Evolutionary conservation across 148 eudicot species (phyloP).

Genomic region (Heliosperma pusillum): DNA sequence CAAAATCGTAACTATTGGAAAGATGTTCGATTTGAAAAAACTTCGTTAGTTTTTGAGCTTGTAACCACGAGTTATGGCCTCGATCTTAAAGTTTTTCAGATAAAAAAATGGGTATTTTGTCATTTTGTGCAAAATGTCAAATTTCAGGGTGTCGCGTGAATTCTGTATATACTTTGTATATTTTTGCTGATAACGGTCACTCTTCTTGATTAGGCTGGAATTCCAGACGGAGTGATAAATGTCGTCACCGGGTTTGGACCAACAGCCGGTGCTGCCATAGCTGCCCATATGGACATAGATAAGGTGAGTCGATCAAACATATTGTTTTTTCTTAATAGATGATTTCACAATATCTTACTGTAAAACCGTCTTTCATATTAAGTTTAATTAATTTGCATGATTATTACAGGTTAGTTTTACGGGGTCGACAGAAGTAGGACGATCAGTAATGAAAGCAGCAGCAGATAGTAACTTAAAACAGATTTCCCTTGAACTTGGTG

Average conservation of each 20-base stretch:
- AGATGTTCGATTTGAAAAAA: too few relatives aligned
- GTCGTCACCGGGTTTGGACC: conserved; percentile 63
- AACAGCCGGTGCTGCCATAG: conserved; percentile 77
- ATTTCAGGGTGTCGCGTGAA: too few relatives aligned
- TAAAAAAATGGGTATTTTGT: too few relatives aligned
- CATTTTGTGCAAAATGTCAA: too few relatives aligned
- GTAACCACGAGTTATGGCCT: too few relatives aligned
- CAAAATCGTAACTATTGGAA: too few relatives aligned
- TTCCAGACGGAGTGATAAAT: conserved; percentile 84
- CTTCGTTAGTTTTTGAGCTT: too few relatives aligned
- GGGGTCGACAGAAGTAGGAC: conserved; percentile 77
- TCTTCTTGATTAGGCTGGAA: conserved; percentile 55
- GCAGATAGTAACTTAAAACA: conserved; percentile 76
- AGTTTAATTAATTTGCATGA: background rate
- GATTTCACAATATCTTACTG: too few relatives aligned
- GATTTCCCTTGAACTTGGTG: conserved; percentile 79
- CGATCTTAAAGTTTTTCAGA: too few relatives aligned
- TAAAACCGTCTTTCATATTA: background rate
- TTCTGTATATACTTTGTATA: too few relatives aligned
- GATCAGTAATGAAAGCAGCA: conserved; percentile 71
- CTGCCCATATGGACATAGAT: conserved; percentile 88
- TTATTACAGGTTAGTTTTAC: conserved; percentile 69
- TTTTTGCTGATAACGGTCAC: background rate
- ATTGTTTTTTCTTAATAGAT: background rate
- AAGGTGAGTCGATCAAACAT: conserved; percentile 33